These are phyloP conservation scores for Yamadazyma laniorum DNA, from an alignment of 805 yeast species.

Conservation along the genomic window DNA sequence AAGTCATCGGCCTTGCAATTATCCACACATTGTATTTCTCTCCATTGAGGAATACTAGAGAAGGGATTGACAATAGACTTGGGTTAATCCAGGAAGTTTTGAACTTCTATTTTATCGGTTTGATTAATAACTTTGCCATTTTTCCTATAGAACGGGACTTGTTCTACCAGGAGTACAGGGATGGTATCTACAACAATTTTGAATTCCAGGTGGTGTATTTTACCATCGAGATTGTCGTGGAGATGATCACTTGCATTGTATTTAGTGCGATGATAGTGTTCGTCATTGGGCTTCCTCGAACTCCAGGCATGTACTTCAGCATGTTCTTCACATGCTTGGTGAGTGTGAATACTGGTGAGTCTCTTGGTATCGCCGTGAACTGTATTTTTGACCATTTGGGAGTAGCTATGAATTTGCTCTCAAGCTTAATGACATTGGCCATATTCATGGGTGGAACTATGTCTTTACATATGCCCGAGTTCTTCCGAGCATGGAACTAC, in stretches of 20 bases:
- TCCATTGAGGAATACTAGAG: constrained; percentile 33
- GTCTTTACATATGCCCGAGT: constrained; percentile 71
- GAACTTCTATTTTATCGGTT: constrained; percentile 73
- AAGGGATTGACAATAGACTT: constrained; percentile 63
- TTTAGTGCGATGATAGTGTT: constrained; percentile 64
- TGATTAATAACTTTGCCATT: constrained; percentile 72
- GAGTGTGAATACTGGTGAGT: constrained; percentile 74
- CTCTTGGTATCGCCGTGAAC: constrained; percentile 78
- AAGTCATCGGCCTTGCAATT: constrained; percentile 61
- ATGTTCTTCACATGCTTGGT: constrained; percentile 53
- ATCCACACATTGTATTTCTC: constrained; percentile 65
- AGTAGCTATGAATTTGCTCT: constrained; percentile 71
- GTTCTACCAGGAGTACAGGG: constrained; percentile 77
- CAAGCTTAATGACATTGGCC: constrained; percentile 65
- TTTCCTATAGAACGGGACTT: constrained; percentile 73
- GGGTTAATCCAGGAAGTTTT: constrained; percentile 76
- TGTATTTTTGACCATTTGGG: constrained; percentile 74
- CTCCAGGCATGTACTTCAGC: constrained; percentile 64
- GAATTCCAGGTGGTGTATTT: constrained; percentile 65
- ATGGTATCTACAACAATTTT: constrained; percentile 62
- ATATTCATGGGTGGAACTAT: constrained; percentile 82
- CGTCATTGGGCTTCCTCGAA: constrained; percentile 71
- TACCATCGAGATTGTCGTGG: constrained; percentile 66
- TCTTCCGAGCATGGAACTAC: constrained; percentile 70
- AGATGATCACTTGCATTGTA: constrained; percentile 54